Evolutionary conservation across 306 rosid species (phyloP), one percentile per base, ranked within the genome.

Genomic region (Crataegus laevigata): DNA sequence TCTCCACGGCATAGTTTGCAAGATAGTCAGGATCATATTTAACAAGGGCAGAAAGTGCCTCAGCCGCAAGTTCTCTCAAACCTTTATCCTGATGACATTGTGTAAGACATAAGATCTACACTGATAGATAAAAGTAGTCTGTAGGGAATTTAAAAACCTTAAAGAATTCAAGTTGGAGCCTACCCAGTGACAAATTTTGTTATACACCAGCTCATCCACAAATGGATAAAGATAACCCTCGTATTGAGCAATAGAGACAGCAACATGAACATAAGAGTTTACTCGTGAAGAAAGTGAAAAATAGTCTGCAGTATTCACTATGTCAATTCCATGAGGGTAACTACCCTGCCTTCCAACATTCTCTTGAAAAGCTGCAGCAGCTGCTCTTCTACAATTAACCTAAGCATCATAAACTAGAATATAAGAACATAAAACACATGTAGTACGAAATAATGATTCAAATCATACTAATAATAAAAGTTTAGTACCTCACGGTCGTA

Each of bases 311-410:
- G 89, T 59, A 68, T 90, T 94, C 80, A 94, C 96, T 72, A 92
- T 94, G 82, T 92, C 99, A 86, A 94, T 94, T 87, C 99, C 99
- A 83, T 92, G 93, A 4, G 96, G 96, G 83, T 85, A 92, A 83
- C 83, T 92, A 75, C 99, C 99, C 84, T 94, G 99, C 79, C 97
- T 85, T 78, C 99, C 96, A 88, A 92, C 97, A 80, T 94, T 94
- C 89, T 94, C 99, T 81, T 92, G 99, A 83, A 94, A 94, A 79
- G 97, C 98, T 18, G 97, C 97, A 10, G 98, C 97, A 34, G 97
- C 98, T 70, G 98, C 98, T 89, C 98, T 90, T 89, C 98, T 87
- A 86, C 98, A 94, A 89, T 92, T 94, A 77, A 94, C 98, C 98
- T 94, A 81, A 52, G 81, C 81, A 86, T 64, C 84, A 85, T 24